Evolutionary conservation across 2,329 filamentous ascomycete species (phyloP).

Genomic region (Hortaea sp.): DNA sequence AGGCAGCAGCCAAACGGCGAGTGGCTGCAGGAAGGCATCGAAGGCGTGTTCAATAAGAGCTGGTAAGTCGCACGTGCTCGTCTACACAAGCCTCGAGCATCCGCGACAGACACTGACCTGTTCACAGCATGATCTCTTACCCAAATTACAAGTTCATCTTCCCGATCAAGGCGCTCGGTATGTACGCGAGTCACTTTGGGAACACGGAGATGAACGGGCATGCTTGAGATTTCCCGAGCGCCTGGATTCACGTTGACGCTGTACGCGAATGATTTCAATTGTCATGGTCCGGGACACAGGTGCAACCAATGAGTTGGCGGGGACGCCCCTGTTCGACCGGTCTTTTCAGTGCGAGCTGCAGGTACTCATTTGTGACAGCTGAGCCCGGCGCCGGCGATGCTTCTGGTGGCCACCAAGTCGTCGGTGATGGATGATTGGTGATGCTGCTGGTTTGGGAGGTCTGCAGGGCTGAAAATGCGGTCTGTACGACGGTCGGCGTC

Average conservation of each 20-base stretch:
- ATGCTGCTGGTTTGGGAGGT: not conserved
- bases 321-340: not conserved
- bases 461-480: not conserved
- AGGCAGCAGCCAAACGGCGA: conserved; percentile 83
- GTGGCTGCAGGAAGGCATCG: conserved; percentile 91
- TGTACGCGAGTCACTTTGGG: conserved; percentile 60
- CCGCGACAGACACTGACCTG: conserved; percentile 2
- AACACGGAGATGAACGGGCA: conserved; percentile 4
- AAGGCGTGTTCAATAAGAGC: conserved; percentile 97
- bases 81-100: too few relatives aligned
- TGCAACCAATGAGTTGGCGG: not conserved
- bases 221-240: not conserved
- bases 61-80: conserved; percentile 47
- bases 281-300: not conserved
- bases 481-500: not conserved
- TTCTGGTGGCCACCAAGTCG: too few relatives aligned
- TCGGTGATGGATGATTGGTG: not conserved
- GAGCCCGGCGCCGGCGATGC: not conserved
- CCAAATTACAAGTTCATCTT: conserved; percentile 99
- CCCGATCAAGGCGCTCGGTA: conserved; percentile 82
- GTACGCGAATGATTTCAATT: not conserved
- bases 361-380: not conserved
- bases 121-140: conserved; percentile 81
- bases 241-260: too few relatives aligned
- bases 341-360: not conserved